These are phyloP conservation scores for Trichoderma sp. DNA, from an alignment of 2,329 filamentous ascomycete genomes.

Conservation along the genomic window DNA sequence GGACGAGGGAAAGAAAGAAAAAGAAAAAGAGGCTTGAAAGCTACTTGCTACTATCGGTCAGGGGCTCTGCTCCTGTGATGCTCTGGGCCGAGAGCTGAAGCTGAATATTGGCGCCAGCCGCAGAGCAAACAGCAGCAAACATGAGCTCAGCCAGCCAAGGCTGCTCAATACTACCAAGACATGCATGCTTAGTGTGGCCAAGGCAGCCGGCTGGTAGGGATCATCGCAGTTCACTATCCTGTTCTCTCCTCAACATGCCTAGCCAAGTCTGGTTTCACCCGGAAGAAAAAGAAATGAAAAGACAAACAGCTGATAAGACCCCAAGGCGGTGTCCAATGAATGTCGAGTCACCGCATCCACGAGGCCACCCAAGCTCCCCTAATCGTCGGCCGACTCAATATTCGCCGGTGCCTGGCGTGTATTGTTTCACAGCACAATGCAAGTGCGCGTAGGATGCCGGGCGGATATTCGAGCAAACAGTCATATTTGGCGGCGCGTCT, in stretches of 20 bases:
- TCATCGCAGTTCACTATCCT: background rate
- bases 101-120: background rate
- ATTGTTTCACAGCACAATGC: background rate
- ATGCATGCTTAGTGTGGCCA: slow-evolving; percentile 3
- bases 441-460: background rate
- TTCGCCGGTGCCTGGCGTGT: background rate
- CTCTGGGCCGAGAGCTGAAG: background rate
- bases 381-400: background rate
- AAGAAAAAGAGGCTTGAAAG: background rate
- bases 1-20: background rate
- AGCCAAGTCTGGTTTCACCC: background rate
- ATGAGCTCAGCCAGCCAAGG: background rate
- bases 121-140: background rate
- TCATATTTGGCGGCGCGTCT: background rate
- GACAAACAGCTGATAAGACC: background rate
- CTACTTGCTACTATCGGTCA: background rate
- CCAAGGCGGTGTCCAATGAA: background rate
- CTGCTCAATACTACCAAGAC: background rate
- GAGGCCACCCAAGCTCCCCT: background rate
- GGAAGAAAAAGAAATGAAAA: background rate
- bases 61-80: background rate
- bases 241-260: background rate
- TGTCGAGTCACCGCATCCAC: background rate
- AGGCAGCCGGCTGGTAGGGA: background rate
- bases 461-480: background rate